Conservation (phyloP, 306 rosid genomes). For the Inga leiocalycina region DNA sequence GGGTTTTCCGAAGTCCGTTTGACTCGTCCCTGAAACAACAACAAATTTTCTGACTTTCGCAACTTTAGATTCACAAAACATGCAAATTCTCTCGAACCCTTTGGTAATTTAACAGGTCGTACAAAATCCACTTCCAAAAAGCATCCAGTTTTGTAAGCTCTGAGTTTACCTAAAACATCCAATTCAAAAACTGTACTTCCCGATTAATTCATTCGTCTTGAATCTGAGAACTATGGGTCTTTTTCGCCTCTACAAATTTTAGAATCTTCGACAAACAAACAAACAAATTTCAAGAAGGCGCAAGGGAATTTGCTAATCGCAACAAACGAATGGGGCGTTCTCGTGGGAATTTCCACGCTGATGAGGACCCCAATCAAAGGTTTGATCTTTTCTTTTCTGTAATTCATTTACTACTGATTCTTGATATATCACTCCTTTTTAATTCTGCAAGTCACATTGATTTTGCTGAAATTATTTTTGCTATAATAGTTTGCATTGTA, state of each 20-base stretch:
- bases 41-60: not conserved
- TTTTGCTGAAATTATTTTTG: conserved; percentile 10
- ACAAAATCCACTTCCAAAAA: conserved; percentile 5
- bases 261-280: conserved; percentile 6
- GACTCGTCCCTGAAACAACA: not conserved
- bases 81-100: not conserved
- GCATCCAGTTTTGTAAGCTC: not conserved
- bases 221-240: conserved; percentile 33
- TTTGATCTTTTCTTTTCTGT: conserved; percentile 31
- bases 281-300: not conserved
- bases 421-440: not conserved
- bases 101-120: not conserved
- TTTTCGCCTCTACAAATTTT: not conserved
- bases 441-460: conserved; percentile 15
- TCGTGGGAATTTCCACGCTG: conserved; percentile 85
- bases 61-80: not conserved
- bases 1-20: not conserved
- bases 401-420: not conserved
- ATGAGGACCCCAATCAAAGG: conserved; percentile 95
- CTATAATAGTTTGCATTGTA: conserved; percentile 8
- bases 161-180: not conserved
- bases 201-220: not conserved
- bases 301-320: conserved; percentile 28
- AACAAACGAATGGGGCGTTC: conserved; percentile 86
- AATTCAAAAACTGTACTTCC: not conserved